Conservation (phyloP, 2,329 filamentous ascomycete species). For the Aspergillus sojae region DNA sequence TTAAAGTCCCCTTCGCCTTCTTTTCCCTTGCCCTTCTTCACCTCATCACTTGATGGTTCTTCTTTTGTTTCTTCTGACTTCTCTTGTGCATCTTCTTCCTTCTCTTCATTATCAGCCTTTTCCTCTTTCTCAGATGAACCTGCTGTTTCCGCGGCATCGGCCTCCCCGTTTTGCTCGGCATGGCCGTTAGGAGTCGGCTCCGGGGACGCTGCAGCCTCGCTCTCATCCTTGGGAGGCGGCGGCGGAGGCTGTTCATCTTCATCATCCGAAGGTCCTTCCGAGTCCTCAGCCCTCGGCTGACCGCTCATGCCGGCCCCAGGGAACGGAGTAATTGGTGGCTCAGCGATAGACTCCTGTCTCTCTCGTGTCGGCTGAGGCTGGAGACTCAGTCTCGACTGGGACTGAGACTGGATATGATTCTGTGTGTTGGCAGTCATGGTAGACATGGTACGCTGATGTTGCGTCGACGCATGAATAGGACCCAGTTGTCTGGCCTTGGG, state of each 20-base stretch:
- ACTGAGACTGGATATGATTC: conserved; percentile 22
- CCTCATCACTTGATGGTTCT: conserved; percentile 18
- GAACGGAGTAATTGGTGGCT: conserved; percentile 38
- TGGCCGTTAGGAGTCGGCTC: conserved; percentile 24
- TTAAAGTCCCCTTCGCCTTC: conserved; percentile 39
- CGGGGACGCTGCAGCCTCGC: conserved; percentile 21
- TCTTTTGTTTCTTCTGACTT: conserved; percentile 23
- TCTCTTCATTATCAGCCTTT: conserved; percentile 13
- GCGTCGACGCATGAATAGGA: conserved; percentile 36
- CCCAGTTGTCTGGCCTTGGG: conserved; percentile 60
- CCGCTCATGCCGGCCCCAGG: conserved; percentile 33
- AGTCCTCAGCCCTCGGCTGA: conserved; percentile 30
- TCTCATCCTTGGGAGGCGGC: conserved; percentile 26
- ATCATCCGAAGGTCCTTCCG: conserved; percentile 32
- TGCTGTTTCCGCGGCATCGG: not conserved
- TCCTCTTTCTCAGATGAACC: conserved; percentile 5
- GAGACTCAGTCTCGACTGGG: conserved; percentile 24
- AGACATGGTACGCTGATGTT: conserved; percentile 39
- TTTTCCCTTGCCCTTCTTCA: conserved; percentile 32
- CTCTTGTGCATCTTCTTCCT: conserved; percentile 19
- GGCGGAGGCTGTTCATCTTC: conserved; percentile 27
- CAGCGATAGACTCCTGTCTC: conserved; percentile 27
- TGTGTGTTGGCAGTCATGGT: conserved; percentile 27
- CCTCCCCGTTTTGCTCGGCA: conserved; percentile 10
- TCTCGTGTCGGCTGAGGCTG: conserved; percentile 24